Evolutionary conservation across 1,284 basidiomycete genomes (phyloP).

Genomic region (Malassezia japonica): DNA sequence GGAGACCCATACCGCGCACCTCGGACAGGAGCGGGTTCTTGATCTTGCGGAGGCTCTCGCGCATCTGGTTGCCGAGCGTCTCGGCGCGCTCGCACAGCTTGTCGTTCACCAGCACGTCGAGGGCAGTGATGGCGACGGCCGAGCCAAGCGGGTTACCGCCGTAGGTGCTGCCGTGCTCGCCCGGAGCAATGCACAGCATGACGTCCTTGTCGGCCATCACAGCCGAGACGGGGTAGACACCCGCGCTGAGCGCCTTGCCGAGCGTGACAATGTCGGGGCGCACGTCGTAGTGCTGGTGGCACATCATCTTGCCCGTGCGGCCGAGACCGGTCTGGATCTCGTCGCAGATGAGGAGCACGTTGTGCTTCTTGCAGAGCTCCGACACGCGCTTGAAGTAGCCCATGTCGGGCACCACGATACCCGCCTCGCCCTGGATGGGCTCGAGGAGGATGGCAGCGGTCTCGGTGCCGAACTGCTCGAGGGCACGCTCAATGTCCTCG

Average conservation of each 20-base stretch:
- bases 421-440: slow-evolving; percentile 96
- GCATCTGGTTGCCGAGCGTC: slow-evolving; percentile 69
- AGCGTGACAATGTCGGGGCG: slow-evolving; percentile 86
- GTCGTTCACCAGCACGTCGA: slow-evolving; percentile 79
- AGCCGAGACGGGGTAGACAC: slow-evolving; percentile 92
- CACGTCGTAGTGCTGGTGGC: slow-evolving; percentile 68
- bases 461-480: slow-evolving; percentile 71
- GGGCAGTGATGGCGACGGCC: slow-evolving; percentile 82
- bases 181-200: slow-evolving; percentile 91
- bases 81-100: slow-evolving; percentile 69
- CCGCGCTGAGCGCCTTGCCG: slow-evolving; percentile 91
- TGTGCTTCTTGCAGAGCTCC: slow-evolving; percentile 80
- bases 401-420: slow-evolving; percentile 81
- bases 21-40: slow-evolving; percentile 57
- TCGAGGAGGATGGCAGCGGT: slow-evolving; percentile 90
- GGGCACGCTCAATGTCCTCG: slow-evolving; percentile 69
- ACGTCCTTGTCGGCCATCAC: slow-evolving; percentile 79
- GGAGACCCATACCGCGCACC: slow-evolving; percentile 74
- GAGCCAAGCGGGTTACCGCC: slow-evolving; percentile 83
- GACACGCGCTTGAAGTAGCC: slow-evolving; percentile 73
- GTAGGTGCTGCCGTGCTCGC: slow-evolving; percentile 86
- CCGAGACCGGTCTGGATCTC: slow-evolving; percentile 74
- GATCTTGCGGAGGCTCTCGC: slow-evolving; percentile 25
- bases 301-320: slow-evolving; percentile 49
- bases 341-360: slow-evolving; percentile 89